Base-by-base conservation (phyloP, 106 monocot genomes). In the Dioscorea dumetorum region DNA sequence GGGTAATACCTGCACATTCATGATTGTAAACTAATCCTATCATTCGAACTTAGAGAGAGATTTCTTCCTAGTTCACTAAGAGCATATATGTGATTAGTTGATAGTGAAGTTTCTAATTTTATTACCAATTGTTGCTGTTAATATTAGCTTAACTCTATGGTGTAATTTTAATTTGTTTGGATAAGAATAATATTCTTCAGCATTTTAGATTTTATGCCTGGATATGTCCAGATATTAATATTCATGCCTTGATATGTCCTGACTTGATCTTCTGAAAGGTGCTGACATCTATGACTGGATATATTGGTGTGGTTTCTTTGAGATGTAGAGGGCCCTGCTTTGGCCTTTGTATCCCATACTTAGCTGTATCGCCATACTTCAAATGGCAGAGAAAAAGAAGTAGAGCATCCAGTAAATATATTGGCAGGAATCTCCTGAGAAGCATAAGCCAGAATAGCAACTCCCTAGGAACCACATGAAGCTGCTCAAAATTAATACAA, bases 391-490 rank as follows among this genome's bases (percentile, higher is more conserved):
- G 67, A 14, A 79, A 66, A 22, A 84, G 75, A 28, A 81, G 41
- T n/a, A 81, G 6, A 13, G 32, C 16, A 24, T 88, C 88, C 21
- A 79, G 50, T 33, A 67, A 3, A 14, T 12, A 20, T 18, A 70
- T 1, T 7, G 84, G 81, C 32, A 84, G 54, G 64, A 53, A 67
- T 4, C 48, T 66, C 41, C 53, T 18, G 33, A 84, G 24, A 16
- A 49, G 0, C 62, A 78, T 66, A 0, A 50, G 78, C 50, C 75
- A 48, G 0, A 5, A 15, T 66, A 66, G 72, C 65, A 84, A 81
- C 72, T 78, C 84, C 49, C 48, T 84, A 0, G 71, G 72, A 18
- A 88, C 78, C 2, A 88, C 11, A 74, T 88, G 87, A 24, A 88
- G 0, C 87, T 88, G 76, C 72, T 77, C 41, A 41, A 41, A 41